Evolutionary conservation across 495 filamentous ascomycete genomes (phyloP).

Genomic region (Daldinia concentrica): DNA sequence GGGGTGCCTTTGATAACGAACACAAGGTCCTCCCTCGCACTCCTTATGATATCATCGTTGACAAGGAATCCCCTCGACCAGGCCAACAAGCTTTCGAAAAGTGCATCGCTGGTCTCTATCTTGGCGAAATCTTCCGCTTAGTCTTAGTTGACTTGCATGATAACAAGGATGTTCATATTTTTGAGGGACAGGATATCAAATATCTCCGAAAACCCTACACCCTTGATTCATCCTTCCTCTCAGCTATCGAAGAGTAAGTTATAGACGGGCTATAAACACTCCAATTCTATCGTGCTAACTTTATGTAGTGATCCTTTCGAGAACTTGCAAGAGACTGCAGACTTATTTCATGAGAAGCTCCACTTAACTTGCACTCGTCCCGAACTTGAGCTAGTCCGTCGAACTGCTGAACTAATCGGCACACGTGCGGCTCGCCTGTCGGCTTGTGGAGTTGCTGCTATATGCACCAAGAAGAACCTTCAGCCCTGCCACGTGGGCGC

Average conservation of each 20-base stretch:
- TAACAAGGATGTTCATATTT: conserved; percentile 78
- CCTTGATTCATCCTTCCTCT: conserved; percentile 93
- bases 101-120: conserved; percentile 95
- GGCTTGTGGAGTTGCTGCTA: conserved; percentile 92
- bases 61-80: conserved; percentile 91
- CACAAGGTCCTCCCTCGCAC: conserved; percentile 90
- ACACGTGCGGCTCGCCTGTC: conserved; percentile 93
- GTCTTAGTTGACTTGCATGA: conserved; percentile 86
- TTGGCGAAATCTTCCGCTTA: conserved; percentile 94
- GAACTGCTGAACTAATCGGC: conserved; percentile 90
- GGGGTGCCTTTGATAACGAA: conserved; percentile 98
- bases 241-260: conserved; percentile 84
- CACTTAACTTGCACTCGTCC: conserved; percentile 70
- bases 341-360: conserved; percentile 79
- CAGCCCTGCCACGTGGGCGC: conserved; percentile 91
- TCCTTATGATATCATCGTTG: conserved; percentile 83
- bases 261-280: conserved; percentile 1
- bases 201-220: conserved; percentile 83
- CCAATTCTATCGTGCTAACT: conserved; percentile 21
- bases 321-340: conserved; percentile 86
- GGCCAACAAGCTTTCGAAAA: conserved; percentile 98
- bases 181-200: conserved; percentile 81
- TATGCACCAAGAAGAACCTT: conserved; percentile 93
- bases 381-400: conserved; percentile 86
- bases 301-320: conserved; percentile 81